phyloP scores from a whole-genome alignment of 345 rosid species.

The Conringia planisiliqua region DNA sequence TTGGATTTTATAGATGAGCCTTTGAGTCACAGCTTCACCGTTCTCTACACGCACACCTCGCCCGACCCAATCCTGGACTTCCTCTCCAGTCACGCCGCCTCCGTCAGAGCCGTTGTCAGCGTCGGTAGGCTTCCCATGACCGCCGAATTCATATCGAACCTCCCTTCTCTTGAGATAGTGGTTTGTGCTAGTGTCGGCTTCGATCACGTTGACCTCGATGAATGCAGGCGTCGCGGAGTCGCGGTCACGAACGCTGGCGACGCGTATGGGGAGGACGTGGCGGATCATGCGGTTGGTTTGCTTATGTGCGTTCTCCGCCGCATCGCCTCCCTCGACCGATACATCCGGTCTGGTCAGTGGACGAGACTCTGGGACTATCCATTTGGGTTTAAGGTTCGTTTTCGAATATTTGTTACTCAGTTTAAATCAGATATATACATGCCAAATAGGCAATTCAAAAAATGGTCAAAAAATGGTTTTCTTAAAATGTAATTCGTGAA shows the following conservation, averaged over 20 bases:
- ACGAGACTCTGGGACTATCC: constrained; percentile 38
- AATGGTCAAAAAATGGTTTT: neutral
- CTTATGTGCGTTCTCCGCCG: constrained; percentile 48
- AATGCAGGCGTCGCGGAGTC: constrained; percentile 52
- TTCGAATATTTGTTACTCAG: neutral
- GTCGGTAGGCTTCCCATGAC: constrained; percentile 28
- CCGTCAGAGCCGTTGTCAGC: constrained; percentile 34
- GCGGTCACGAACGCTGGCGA: constrained; percentile 41
- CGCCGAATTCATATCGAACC: constrained; percentile 29
- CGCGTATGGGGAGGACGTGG: constrained; percentile 43
- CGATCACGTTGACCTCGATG: constrained; percentile 47
- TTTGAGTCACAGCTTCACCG: neutral
- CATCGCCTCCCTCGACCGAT: constrained; percentile 47
- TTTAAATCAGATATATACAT: neutral
- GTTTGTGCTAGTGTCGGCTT: constrained; percentile 48
- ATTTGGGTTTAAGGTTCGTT: constrained; percentile 46
- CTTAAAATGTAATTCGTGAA: too few relatives aligned
- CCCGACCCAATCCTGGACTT: constrained; percentile 31
- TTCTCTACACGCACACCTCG: constrained; percentile 6
- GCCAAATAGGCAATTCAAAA: neutral
- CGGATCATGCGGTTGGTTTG: constrained; percentile 56
- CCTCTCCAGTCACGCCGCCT: constrained; percentile 31
- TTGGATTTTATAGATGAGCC: neutral
- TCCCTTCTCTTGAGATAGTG: constrained; percentile 40
- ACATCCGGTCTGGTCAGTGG: constrained; percentile 41